Conservation (phyloP, 768 basidiomycete species). For the Crassisporium funariophilum region DNA sequence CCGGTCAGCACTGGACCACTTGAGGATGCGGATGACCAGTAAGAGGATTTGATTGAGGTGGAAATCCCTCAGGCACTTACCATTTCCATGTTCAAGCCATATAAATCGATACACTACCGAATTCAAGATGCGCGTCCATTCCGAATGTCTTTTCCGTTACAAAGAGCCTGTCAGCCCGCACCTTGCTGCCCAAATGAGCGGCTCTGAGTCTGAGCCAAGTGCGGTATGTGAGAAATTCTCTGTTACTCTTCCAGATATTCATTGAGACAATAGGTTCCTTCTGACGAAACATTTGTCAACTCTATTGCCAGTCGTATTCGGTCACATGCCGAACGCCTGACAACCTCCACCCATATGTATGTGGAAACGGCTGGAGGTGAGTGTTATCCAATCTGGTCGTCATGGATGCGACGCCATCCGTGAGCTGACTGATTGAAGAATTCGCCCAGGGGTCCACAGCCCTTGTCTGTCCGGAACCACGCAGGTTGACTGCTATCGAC, state of each 20-base stretch:
- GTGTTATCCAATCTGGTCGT: constrained; percentile 23
- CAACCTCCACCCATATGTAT: constrained; percentile 60
- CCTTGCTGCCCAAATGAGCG: constrained; percentile 67
- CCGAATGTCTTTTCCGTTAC: constrained; percentile 80
- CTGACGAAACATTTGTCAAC: constrained; percentile 67
- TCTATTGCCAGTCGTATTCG: constrained; percentile 67
- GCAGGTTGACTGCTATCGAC: constrained; percentile 84
- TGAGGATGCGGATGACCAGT: constrained; percentile 86
- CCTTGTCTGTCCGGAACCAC: constrained; percentile 82
- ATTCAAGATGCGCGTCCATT: constrained; percentile 42
- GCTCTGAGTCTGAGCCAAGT: constrained; percentile 25
- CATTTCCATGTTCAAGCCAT: constrained; percentile 50
- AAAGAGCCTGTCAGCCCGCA: constrained; percentile 94
- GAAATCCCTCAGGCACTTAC: background rate
- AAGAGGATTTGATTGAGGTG: constrained; percentile 20
- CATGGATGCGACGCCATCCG: constrained; percentile 1
- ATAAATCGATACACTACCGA: constrained; percentile 52
- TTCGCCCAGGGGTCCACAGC: constrained; percentile 79
- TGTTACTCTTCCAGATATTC: background rate
- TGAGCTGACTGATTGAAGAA: constrained; percentile 6
- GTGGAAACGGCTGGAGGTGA: constrained; percentile 96
- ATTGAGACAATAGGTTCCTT: constrained; percentile 35
- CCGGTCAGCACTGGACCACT: constrained; percentile 88
- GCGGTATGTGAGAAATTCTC: constrained; percentile 22
- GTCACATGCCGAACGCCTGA: constrained; percentile 41